Evolutionary conservation across 768 basidiomycete species (phyloP).

Genomic region (Kockovaella imperatae): DNA sequence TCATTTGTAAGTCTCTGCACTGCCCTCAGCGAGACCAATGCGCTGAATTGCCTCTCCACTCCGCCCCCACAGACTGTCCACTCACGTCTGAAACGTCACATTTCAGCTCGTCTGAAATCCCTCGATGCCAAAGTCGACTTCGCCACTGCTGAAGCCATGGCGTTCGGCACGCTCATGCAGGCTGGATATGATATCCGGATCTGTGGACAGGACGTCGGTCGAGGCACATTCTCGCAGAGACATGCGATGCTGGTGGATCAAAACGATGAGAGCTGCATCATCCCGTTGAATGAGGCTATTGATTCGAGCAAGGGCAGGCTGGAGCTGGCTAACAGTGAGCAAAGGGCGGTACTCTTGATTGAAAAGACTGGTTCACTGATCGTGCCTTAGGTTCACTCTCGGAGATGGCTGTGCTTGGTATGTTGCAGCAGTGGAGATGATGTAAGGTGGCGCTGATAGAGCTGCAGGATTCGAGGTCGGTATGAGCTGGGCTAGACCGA

Average conservation of each 20-base stretch:
- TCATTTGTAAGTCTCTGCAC: conserved; percentile 55
- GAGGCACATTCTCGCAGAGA: conserved; percentile 81
- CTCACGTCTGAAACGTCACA: conserved; percentile 66
- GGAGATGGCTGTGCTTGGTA: conserved; percentile 81
- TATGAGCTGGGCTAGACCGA: conserved; percentile 77
- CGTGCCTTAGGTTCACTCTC: conserved; percentile 83
- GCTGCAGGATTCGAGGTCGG: conserved; percentile 73
- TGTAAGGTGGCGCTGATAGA: neutral
- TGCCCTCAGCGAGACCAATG: neutral
- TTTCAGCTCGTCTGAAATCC: conserved; percentile 65
- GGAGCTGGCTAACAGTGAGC: conserved; percentile 77
- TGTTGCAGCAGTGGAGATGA: conserved; percentile 26
- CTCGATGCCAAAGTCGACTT: conserved; percentile 78
- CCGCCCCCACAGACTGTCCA: conserved; percentile 62
- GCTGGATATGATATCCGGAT: conserved; percentile 78
- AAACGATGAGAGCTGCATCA: conserved; percentile 65
- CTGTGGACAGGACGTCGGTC: conserved; percentile 85
- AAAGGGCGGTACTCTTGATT: neutral
- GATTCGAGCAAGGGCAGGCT: conserved; percentile 53
- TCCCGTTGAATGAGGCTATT: conserved; percentile 60
- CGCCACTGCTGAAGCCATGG: conserved; percentile 83
- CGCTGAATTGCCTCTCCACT: neutral
- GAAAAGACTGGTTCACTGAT: neutral
- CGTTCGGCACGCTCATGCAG: conserved; percentile 75
- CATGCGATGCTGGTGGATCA: conserved; percentile 93